Conservation (phyloP, 1,139 yeast species). For the Hemisphaericaspora subhashii region DNA sequence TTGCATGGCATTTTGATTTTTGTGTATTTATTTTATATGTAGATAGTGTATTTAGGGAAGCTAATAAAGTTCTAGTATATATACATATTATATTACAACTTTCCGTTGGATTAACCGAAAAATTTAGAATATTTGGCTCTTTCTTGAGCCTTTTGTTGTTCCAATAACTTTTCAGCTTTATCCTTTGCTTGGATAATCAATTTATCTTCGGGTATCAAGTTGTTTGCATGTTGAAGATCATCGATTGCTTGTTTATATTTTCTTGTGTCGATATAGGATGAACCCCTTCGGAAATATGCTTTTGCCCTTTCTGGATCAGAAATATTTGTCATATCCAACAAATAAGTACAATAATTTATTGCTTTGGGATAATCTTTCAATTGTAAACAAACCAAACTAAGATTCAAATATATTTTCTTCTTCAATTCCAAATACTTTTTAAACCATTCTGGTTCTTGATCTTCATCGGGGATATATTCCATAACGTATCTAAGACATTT, state of each 20-base stretch:
- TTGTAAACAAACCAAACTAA: slow-evolving; percentile 54
- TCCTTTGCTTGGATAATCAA: slow-evolving; percentile 45
- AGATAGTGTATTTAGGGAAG: not conserved
- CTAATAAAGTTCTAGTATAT: not conserved
- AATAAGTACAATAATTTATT: slow-evolving; percentile 52
- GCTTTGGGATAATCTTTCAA: slow-evolving; percentile 45
- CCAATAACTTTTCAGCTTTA: slow-evolving; percentile 37
- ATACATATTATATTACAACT: not conserved
- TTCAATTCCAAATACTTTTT: slow-evolving; percentile 54
- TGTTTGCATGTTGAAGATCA: slow-evolving; percentile 46
- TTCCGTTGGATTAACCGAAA: slow-evolving; percentile 25
- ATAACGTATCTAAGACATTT: slow-evolving; percentile 67
- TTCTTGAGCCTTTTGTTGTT: slow-evolving; percentile 47
- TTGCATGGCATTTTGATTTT: no score
- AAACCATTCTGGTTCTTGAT: slow-evolving; percentile 57
- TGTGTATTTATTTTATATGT: not conserved
- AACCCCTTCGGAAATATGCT: slow-evolving; percentile 61
- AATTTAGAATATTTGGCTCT: slow-evolving; percentile 59
- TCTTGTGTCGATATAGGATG: slow-evolving; percentile 42
- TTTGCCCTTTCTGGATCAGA: slow-evolving; percentile 54
- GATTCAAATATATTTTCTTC: slow-evolving; percentile 59
- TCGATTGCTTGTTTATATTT: slow-evolving; percentile 51
- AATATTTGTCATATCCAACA: slow-evolving; percentile 49
- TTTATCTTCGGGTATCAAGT: slow-evolving; percentile 50
- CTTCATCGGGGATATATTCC: slow-evolving; percentile 71